phyloP scores from a whole-genome alignment of 2,329 filamentous ascomycete genomes.

The Fusarium coffeatum region DNA sequence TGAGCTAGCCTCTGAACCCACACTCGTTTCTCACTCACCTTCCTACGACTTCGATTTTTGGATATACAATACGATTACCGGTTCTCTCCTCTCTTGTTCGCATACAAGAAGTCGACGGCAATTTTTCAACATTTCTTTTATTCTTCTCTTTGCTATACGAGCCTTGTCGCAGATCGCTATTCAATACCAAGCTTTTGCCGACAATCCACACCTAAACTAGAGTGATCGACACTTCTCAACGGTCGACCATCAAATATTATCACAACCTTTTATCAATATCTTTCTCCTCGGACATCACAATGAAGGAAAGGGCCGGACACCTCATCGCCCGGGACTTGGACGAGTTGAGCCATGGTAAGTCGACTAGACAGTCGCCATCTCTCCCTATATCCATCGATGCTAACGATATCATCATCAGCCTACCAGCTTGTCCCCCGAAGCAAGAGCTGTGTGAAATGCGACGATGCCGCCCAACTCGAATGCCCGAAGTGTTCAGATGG shows the following conservation, averaged over 20 bases:
- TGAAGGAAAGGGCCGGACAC: conserved; percentile 43
- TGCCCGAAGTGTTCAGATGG: conserved; percentile 60
- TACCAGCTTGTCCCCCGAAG: conserved; percentile 55
- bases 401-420: conserved; percentile 40
- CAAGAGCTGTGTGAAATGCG: conserved; percentile 60
- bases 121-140: conserved; percentile 4
- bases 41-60: conserved; percentile 22
- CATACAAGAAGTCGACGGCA: conserved; percentile 8
- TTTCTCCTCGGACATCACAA: conserved; percentile 15
- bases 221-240: conserved; percentile 42
- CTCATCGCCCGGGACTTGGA: conserved; percentile 47
- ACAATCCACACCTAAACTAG: conserved; percentile 24
- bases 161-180: conserved; percentile 24
- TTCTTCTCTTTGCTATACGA: conserved; percentile 9
- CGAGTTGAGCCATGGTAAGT: conserved; percentile 50
- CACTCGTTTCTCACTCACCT: conserved; percentile 53
- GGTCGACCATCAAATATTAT: conserved; percentile 16
- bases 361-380: background rate
- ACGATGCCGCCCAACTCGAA: conserved; percentile 53
- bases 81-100: conserved; percentile 1
- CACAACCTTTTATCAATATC: conserved; percentile 7
- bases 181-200: conserved; percentile 25
- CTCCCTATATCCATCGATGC: background rate
- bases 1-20: conserved; percentile 62
- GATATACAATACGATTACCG: background rate